These are phyloP conservation scores for Zygoascus ofunaensis DNA, from an alignment of 805 yeast genomes.

Conservation along the genomic window DNA sequence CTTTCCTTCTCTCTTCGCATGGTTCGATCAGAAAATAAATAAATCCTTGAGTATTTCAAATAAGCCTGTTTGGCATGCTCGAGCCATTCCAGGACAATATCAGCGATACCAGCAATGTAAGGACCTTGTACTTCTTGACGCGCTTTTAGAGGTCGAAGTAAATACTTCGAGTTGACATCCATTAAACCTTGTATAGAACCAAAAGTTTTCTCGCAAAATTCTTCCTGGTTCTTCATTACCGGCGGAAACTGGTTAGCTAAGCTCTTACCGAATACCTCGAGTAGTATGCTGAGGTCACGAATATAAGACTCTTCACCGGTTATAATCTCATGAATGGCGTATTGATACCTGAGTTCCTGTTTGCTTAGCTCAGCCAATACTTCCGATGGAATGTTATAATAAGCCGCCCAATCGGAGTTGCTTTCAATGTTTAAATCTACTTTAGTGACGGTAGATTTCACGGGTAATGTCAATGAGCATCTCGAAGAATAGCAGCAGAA, in stretches of 20 bases:
- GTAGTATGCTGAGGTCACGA: conserved; percentile 55
- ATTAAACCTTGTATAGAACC: conserved; percentile 48
- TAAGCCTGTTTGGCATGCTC: conserved; percentile 46
- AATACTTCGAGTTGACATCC: conserved; percentile 41
- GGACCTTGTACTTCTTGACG: conserved; percentile 57
- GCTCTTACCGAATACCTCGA: conserved; percentile 45
- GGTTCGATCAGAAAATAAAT: conserved; percentile 31
- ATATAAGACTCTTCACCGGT: conserved; percentile 62
- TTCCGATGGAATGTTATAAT: conserved; percentile 22
- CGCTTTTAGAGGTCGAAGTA: conserved; percentile 50
- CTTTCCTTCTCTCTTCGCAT: conserved; percentile 35
- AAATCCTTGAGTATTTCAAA: conserved; percentile 45
- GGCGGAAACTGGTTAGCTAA: conserved; percentile 33
- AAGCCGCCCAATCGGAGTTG: conserved; percentile 22
- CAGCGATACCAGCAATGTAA: conserved; percentile 54
- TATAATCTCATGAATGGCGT: conserved; percentile 66
- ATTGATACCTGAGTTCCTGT: conserved; percentile 53
- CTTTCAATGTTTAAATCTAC: conserved; percentile 12
- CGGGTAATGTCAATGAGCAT: conserved; percentile 19
- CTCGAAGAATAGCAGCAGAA: conserved; percentile 25
- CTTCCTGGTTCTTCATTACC: conserved; percentile 41
- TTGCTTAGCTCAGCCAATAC: conserved; percentile 17
- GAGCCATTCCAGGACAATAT: conserved; percentile 58
- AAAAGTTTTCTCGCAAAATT: conserved; percentile 52
- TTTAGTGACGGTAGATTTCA: conserved; percentile 5